Conservation (phyloP, 2,329 filamentous ascomycete genomes). For the Hymenotorrendiella dingleyae region DNA sequence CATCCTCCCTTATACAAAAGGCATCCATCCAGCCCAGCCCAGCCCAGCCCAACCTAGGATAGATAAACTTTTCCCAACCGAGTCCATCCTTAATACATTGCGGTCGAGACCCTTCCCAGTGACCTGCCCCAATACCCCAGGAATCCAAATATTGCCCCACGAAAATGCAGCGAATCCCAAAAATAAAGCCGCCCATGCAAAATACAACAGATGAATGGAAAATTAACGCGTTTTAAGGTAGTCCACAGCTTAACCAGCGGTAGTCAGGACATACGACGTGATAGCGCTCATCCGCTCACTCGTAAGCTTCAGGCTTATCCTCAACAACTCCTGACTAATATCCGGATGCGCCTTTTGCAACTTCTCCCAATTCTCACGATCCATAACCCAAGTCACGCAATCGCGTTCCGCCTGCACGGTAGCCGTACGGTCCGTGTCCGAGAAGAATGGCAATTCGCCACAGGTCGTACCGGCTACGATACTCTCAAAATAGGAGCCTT, state of each 20-base stretch:
- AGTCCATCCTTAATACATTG: too few species aligned
- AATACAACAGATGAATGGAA: too few species aligned
- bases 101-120: too few species aligned
- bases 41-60: too few species aligned
- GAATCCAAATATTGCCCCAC: too few species aligned
- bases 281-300: constrained; percentile 83
- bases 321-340: constrained; percentile 76
- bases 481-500: constrained; percentile 82
- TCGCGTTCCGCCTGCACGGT: constrained; percentile 79
- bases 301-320: constrained; percentile 85
- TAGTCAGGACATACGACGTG: constrained; percentile 44
- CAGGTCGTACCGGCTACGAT: constrained; percentile 94
- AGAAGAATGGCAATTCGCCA: constrained; percentile 94
- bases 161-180: too few species aligned
- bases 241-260: constrained; percentile 30
- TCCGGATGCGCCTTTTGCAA: constrained; percentile 69
- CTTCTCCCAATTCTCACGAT: constrained; percentile 61
- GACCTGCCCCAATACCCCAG: too few species aligned
- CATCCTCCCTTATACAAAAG: too few species aligned
- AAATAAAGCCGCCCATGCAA: too few species aligned
- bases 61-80: too few species aligned
- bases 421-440: constrained; percentile 78
- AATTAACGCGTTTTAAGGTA: too few species aligned
- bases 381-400: constrained; percentile 77
- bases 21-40: too few species aligned